Evolutionary conservation across 176 grass and related monocot genomes (phyloP).

Genomic region (Dendrocalamus sinicus): DNA sequence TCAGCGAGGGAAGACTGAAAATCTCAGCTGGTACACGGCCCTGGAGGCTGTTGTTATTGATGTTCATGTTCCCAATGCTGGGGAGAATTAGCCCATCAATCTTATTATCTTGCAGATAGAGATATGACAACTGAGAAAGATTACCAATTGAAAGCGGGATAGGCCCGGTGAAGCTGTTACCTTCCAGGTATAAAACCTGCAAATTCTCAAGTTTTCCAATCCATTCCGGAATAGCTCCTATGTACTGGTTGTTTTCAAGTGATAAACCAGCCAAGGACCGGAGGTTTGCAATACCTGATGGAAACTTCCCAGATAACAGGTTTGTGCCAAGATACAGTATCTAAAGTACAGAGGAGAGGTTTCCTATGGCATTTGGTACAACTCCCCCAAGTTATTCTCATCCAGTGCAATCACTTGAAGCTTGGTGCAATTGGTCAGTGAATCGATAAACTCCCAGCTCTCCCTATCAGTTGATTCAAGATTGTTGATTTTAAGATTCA

Average conservation of each 20-base stretch:
- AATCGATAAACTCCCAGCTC: conserved; percentile 33
- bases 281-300: conserved; percentile 24
- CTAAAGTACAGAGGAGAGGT: conserved; percentile 26
- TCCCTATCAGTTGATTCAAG: conserved; percentile 29
- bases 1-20: conserved; percentile 13
- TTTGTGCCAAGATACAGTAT: conserved; percentile 39
- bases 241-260: conserved; percentile 28
- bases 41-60: conserved; percentile 33
- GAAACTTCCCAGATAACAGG: conserved; percentile 2
- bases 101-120: conserved; percentile 24
- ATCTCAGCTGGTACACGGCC: conserved; percentile 28
- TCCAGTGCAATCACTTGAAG: conserved; percentile 7
- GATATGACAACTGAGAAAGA: conserved; percentile 24
- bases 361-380: conserved; percentile 27
- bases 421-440: conserved; percentile 32
- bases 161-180: background rate
- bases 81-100: background rate
- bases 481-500: conserved; percentile 23
- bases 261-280: conserved; percentile 19
- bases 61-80: background rate
- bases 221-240: conserved; percentile 21
- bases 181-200: conserved; percentile 24
- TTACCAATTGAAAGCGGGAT: conserved; percentile 23
- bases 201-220: conserved; percentile 32
- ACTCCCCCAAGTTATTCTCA: conserved; percentile 1